Percentiles rank a stretch among this genome's conserved stretches.
Conservation (phyloP, 768 basidiomycete species). For the Xerocomellus intermedius region DNA sequence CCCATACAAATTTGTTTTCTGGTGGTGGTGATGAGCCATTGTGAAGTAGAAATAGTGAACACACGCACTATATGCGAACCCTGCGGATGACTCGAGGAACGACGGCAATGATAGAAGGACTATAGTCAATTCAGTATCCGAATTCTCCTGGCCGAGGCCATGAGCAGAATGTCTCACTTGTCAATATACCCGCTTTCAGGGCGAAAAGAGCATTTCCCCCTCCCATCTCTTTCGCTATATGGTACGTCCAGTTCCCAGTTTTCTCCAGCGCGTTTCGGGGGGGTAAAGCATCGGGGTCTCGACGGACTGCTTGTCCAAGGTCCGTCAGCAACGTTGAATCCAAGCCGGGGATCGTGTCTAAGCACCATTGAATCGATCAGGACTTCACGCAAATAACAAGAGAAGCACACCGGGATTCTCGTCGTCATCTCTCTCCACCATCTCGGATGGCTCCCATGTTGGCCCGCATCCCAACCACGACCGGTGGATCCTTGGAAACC, state of each 20-base stretch:
- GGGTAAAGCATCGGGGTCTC: slow-evolving; percentile 76
- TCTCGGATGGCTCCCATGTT: slow-evolving; percentile 46
- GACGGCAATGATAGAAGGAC: slow-evolving; percentile 60
- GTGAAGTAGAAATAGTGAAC: not conserved
- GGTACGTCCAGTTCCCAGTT: slow-evolving; percentile 46
- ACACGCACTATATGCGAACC: slow-evolving; percentile 56
- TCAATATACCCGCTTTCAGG: slow-evolving; percentile 66
- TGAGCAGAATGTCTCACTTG: slow-evolving; percentile 39
- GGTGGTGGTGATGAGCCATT: slow-evolving; percentile 1
- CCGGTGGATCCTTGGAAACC: slow-evolving; percentile 49
- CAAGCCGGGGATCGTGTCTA: slow-evolving; percentile 59
- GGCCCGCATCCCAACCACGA: slow-evolving; percentile 41
- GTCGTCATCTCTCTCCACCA: slow-evolving; percentile 51
- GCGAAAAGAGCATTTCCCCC: slow-evolving; percentile 67
- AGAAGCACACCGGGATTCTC: slow-evolving; percentile 57
- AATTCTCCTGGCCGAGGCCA: not conserved
- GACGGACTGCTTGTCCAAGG: slow-evolving; percentile 52
- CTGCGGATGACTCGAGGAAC: slow-evolving; percentile 52
- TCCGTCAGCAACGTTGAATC: slow-evolving; percentile 43
- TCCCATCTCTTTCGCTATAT: slow-evolving; percentile 38
- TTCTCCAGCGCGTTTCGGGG: slow-evolving; percentile 59
- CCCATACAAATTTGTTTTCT: slow-evolving; percentile 73
- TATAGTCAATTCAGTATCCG: slow-evolving; percentile 18
- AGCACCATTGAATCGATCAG: not conserved
- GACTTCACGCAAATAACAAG: not conserved